Conservation (phyloP, 306 rosid genomes). For the Glycine soja region DNA sequence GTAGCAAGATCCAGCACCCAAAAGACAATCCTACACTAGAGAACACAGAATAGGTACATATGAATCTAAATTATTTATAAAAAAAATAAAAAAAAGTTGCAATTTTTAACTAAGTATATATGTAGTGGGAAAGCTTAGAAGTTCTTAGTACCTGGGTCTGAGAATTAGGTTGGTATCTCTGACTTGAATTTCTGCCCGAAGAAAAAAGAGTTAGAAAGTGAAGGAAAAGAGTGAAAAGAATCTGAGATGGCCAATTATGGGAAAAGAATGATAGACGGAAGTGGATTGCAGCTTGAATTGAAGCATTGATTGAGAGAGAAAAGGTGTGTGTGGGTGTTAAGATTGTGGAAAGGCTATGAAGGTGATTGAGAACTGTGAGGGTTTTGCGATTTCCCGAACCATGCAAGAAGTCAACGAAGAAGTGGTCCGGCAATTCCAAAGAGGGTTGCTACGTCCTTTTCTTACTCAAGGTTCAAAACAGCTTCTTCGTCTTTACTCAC, state of each 20-base stretch:
- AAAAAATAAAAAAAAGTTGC: constrained; percentile 27
- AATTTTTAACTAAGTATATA: not conserved
- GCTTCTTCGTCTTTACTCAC: not conserved
- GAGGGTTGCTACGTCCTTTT: not conserved
- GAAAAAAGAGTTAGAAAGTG: constrained; percentile 30
- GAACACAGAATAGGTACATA: constrained; percentile 14
- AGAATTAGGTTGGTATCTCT: constrained; percentile 31
- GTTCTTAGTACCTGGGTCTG: constrained; percentile 51
- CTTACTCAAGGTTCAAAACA: not conserved
- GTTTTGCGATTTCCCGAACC: not conserved
- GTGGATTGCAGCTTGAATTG: not conserved
- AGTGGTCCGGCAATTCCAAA: not conserved
- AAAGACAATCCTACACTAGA: constrained; percentile 30
- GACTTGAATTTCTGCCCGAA: constrained; percentile 34
- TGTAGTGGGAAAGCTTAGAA: not conserved
- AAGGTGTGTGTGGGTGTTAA: not conserved
- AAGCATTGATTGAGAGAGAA: not conserved
- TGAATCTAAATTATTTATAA: constrained; percentile 7
- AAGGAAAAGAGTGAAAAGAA: constrained; percentile 41
- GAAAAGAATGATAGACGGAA: not conserved
- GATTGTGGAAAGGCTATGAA: not conserved
- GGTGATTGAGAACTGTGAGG: not conserved
- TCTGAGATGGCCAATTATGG: constrained; percentile 15
- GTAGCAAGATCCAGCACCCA: constrained; percentile 40
- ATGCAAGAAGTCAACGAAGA: not conserved